Evolutionary conservation across 257 asterid species (phyloP), one percentile per base, ranked within the genome.

Genomic region (Phtheirospermum japonicum): DNA sequence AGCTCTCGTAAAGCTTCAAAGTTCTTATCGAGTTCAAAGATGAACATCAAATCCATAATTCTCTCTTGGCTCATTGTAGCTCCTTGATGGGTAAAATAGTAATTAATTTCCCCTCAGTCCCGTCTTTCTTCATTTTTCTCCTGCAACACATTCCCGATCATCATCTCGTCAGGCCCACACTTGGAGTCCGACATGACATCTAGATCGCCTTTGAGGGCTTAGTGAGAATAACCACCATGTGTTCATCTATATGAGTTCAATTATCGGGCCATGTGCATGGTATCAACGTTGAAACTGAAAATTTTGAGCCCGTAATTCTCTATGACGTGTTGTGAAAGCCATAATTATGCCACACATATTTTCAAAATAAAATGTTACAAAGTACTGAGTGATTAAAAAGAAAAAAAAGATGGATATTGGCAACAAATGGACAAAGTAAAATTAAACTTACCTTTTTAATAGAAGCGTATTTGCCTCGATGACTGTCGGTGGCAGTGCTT

Each of bases 231-330:
- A 39, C 99, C 99, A 33, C 99, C 99, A 46, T 72, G 79, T 3
- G 79, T 78, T 72, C 89, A 80, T 53, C 99, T 81, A 16, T 95
- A 78, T 19, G 99, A 89, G 76, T 93, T 80, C 94, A 95, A 89
- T 61, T 89, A 75, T 39, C 97, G 94, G 69, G 97, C 97, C 99
- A 89, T 89, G 83, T 93, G 99, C 97, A 93, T 89, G 5, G 99
- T 93, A 76, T 93, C 99, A 52, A 95, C 99, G 64, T 77, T 73
- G 77, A 93, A 93, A 51, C 99, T 97, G 68, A 84, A 75, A 59
- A 89, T 32, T 73, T 83, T 85, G 18, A 92, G 63, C 63, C 91
- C 99, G 53, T 87, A 89, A 63, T 93, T 93, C 80, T 93, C 96
- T 40, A 89, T 67, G 49, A 93, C 75, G 57, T 93, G 99, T 71